Base-by-base conservation (phyloP, 2,329 filamentous ascomycete genomes). In the Ophiosphaerella narmari region DNA sequence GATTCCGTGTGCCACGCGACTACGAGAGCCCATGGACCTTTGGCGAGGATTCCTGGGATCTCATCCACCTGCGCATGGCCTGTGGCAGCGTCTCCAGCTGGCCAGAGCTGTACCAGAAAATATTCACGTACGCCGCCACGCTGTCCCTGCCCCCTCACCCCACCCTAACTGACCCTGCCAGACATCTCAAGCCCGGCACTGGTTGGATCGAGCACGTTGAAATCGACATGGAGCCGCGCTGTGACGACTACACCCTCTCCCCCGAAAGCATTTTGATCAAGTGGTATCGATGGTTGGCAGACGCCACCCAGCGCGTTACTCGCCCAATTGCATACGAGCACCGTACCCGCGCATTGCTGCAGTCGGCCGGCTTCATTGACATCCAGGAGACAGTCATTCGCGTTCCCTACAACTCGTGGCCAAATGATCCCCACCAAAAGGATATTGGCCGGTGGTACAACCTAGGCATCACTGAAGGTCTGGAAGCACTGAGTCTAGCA, bases 171-270 rank as follows among this genome's bases (percentile, higher is more conserved):
- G 65, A 72, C 49, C 12, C 12, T n/a, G 41, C 16, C 57, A 91
- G 88, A 45, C 89, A 95, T 67, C 80, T 97, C 23, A 86, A 85
- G 61, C 90, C 91, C 1, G 86, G 87, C 1, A 81, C 78, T 35
- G 93, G 92, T 46, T 83, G 81, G 67, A 81, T 97, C 47, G 92
- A 97, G 73, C 91, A 96, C 60, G 84, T 96, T 40, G 93, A 97
- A 70, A 88, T 97, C 46, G 91, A 97, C 72, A 89, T 89, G 73
- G 78, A 82, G 40, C 90, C 91, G 14, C 84, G 84, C 43, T 88
- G 85, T 65, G 87, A 91, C 55, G 85, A 89, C 61, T 80, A 81
- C 32, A 83, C 84, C 1, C 74, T 89, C 12, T 79, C 82, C 9
- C 58, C 74, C 4, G 75, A 83, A 33, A 84, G 86, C 7, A 77